A percentile compares a stretch with the other conserved stretches of the same genome.
Conservation (phyloP, 495 filamentous ascomycete genomes). For the Rostrohypoxylon terebratum region DNA sequence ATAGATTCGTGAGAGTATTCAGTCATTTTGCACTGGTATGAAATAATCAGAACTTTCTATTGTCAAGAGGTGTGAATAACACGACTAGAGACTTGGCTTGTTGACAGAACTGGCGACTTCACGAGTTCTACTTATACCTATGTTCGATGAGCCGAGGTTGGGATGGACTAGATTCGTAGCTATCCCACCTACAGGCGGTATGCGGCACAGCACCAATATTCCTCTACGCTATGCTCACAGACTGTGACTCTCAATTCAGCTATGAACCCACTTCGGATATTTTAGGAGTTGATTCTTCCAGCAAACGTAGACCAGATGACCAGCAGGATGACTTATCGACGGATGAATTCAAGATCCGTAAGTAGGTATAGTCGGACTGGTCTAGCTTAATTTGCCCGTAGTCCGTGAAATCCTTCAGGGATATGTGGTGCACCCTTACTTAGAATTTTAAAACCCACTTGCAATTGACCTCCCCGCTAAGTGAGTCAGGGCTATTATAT, state of each 20-base stretch:
- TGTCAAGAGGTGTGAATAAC: background rate
- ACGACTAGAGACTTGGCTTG: background rate
- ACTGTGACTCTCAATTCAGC: background rate
- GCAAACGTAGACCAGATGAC: background rate
- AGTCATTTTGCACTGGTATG: slow-evolving; percentile 15
- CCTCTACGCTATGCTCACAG: background rate
- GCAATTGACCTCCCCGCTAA: background rate
- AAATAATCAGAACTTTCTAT: background rate
- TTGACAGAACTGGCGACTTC: background rate
- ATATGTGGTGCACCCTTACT: background rate
- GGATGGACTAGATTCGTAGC: background rate
- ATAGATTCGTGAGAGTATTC: slow-evolving; percentile 26
- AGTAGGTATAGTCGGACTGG: background rate
- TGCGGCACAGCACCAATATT: background rate
- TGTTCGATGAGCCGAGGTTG: too few species aligned
- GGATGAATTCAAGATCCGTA: slow-evolving; percentile 14
- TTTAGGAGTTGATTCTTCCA: background rate
- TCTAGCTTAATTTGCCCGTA: background rate
- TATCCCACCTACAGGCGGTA: background rate
- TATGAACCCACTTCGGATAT: background rate
- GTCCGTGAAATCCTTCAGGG: background rate
- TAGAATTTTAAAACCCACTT: background rate
- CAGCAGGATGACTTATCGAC: slow-evolving; percentile 16
- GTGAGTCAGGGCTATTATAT: too few species aligned
- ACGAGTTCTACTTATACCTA: slow-evolving; percentile 3